Evolutionary conservation across 495 filamentous ascomycete species (phyloP).

Genomic region (Penicillium coffeae): DNA sequence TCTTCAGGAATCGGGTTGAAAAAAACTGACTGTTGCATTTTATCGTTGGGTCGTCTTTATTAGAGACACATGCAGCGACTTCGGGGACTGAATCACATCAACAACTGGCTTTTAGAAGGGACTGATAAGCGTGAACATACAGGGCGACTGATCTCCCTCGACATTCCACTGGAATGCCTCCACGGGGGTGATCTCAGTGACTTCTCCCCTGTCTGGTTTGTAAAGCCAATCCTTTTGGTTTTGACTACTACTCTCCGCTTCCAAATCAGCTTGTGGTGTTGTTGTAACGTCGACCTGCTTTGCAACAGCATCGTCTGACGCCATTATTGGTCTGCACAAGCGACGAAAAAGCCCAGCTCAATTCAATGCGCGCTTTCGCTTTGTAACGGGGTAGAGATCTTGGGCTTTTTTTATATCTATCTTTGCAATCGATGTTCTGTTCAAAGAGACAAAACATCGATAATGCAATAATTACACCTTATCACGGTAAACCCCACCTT

Average conservation of each 20-base stretch:
- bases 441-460: background rate
- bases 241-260: slow-evolving; percentile 5
- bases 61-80: slow-evolving; percentile 27
- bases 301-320: background rate
- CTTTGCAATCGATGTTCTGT: background rate
- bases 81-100: slow-evolving; percentile 20
- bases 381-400: too few species aligned
- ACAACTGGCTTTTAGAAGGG: background rate
- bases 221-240: slow-evolving; percentile 2
- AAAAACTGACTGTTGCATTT: slow-evolving; percentile 20
- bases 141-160: slow-evolving; percentile 26
- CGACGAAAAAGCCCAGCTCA: too few species aligned
- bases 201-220: slow-evolving; percentile 3
- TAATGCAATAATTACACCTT: background rate
- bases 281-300: slow-evolving; percentile 3
- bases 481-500: slow-evolving; percentile 1
- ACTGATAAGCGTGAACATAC: slow-evolving; percentile 6
- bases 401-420: too few species aligned
- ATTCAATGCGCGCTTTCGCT: too few species aligned
- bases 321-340: too few species aligned
- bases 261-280: slow-evolving; percentile 1
- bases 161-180: slow-evolving; percentile 28
- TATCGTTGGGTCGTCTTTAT: slow-evolving; percentile 24
- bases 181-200: slow-evolving; percentile 19
- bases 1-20: background rate